phyloP scores from a whole-genome alignment of 2,329 filamentous ascomycete species.

The Epichloe coenophiala region DNA sequence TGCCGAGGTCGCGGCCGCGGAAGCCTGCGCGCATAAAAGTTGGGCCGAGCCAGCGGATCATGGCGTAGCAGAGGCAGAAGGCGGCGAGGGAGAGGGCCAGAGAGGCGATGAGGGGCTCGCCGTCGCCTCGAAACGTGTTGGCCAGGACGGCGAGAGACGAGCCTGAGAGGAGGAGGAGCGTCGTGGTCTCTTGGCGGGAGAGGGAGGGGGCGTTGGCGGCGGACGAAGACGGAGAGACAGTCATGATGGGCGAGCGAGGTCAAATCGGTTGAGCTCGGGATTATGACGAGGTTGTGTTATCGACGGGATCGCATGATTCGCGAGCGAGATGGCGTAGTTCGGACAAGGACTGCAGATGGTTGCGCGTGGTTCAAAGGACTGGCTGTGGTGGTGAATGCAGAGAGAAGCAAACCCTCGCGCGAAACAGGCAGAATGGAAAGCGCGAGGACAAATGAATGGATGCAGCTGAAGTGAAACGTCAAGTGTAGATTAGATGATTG shows the following conservation, averaged over 20 bases:
- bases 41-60: slow-evolving; percentile 87
- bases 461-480: not conserved
- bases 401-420: no score
- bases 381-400: no score
- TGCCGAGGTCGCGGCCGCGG: slow-evolving; percentile 82
- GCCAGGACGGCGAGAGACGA: slow-evolving; percentile 60
- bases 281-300: no score
- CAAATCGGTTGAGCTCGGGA: no score
- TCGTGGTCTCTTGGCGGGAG: slow-evolving; percentile 37
- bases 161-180: slow-evolving; percentile 48
- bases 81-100: slow-evolving; percentile 75
- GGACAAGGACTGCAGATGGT: no score
- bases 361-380: no score
- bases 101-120: slow-evolving; percentile 79
- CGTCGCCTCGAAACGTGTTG: slow-evolving; percentile 73
- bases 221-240: not conserved
- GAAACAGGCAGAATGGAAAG: not conserved
- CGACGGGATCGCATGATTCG: not conserved
- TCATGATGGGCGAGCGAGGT: not conserved
- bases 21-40: slow-evolving; percentile 80
- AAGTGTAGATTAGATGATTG: not conserved
- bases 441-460: not conserved
- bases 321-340: no score
- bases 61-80: slow-evolving; percentile 67
- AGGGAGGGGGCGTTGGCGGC: slow-evolving; percentile 19